Conservation (phyloP, 2,329 filamentous ascomycete genomes). For the Chrysoporthe deuterocubensis region DNA sequence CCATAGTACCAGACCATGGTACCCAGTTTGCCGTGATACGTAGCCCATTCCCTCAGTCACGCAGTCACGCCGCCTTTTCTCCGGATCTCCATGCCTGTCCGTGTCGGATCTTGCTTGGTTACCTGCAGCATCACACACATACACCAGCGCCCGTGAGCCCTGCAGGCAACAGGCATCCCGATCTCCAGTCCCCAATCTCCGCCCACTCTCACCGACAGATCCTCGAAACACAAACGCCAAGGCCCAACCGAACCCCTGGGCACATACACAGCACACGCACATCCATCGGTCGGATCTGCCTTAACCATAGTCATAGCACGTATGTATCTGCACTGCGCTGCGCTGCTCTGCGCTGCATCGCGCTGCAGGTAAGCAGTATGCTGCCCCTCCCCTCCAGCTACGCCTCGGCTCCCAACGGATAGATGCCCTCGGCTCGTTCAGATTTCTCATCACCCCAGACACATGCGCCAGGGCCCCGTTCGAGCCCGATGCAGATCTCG, state of each 20-base stretch:
- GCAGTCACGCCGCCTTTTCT: no score
- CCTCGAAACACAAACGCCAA: slow-evolving; percentile 14
- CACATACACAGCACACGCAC: slow-evolving; percentile 1
- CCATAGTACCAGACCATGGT: background rate
- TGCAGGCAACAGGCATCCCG: background rate
- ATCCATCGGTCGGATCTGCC: background rate
- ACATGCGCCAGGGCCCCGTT: background rate
- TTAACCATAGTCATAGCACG: background rate
- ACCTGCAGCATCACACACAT: slow-evolving; percentile 3
- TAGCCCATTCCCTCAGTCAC: background rate
- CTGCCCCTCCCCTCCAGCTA: no score
- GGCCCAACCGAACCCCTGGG: slow-evolving; percentile 1
- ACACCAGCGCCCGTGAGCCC: background rate
- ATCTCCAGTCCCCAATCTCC: slow-evolving; percentile 19
- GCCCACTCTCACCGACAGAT: slow-evolving; percentile 21
- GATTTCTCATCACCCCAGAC: background rate
- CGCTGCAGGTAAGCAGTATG: slow-evolving; percentile 2
- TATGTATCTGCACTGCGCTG: no score
- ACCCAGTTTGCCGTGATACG: background rate
- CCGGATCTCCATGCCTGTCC: no score
- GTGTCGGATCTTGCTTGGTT: background rate
- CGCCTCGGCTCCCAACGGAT: background rate
- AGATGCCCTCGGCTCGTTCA: background rate
- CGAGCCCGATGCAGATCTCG: background rate
- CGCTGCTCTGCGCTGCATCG: background rate